phyloP scores from a whole-genome alignment of 176 grass and related monocot genomes.

The Leersia perrieri region DNA sequence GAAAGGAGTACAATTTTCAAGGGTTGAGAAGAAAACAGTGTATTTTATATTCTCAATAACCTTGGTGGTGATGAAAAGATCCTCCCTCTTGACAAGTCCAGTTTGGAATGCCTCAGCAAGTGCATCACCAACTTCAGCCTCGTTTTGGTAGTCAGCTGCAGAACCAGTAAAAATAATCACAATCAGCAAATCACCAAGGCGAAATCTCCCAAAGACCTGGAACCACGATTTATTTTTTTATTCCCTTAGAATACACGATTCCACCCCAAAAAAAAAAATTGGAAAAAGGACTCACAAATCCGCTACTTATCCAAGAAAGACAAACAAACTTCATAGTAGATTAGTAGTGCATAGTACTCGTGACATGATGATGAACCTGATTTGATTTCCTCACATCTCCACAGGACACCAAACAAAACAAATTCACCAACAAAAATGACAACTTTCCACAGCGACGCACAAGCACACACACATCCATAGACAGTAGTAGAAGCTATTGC shows the following conservation, averaged over 20 bases:
- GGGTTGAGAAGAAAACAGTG: not conserved
- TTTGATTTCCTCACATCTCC: not conserved
- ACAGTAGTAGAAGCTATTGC: not conserved
- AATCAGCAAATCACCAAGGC: not conserved
- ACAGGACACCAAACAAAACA: not conserved
- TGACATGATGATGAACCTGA: not conserved
- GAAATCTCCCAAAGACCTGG: not conserved
- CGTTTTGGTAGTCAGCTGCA: conserved; percentile 88
- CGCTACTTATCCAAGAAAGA: not conserved
- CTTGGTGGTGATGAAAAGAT: conserved; percentile 95
- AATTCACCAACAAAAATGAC: not conserved
- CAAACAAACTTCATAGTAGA: not conserved
- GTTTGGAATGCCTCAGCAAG: conserved; percentile 73
- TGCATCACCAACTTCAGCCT: conserved; percentile 82
- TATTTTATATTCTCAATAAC: conserved; percentile 19
- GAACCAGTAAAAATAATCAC: not conserved
- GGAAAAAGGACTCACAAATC: not conserved
- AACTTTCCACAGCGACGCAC: not conserved
- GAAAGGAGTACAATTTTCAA: not conserved
- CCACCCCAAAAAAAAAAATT: not conserved
- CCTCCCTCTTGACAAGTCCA: conserved; percentile 78
- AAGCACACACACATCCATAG: not conserved
- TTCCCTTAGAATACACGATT: not conserved
- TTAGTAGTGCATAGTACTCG: not conserved
- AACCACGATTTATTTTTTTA: not conserved